Conservation (phyloP, 495 filamentous ascomycete genomes). For the Penicillium daleae region DNA sequence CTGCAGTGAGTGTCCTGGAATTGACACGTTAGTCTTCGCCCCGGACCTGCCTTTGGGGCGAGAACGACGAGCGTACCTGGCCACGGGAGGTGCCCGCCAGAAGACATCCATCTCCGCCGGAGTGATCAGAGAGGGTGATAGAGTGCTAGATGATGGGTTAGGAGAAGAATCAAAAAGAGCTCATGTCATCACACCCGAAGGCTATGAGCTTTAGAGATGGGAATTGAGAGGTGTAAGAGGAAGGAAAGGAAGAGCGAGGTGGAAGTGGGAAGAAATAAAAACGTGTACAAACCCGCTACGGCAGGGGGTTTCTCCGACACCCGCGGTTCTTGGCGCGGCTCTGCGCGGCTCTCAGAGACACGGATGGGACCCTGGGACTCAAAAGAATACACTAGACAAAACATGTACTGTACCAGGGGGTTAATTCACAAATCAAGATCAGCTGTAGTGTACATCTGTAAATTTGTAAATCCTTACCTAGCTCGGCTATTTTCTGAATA, state of each 20-base stretch:
- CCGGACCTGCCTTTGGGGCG: slow-evolving; percentile 5
- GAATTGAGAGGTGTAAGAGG: slow-evolving; percentile 14
- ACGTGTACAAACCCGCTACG: slow-evolving; percentile 32
- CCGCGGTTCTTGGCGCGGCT: slow-evolving; percentile 13
- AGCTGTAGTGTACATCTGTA: too few species aligned
- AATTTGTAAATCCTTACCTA: too few species aligned
- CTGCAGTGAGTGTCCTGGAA: slow-evolving; percentile 70
- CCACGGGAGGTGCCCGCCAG: slow-evolving; percentile 70
- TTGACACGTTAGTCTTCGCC: slow-evolving; percentile 22
- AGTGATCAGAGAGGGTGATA: slow-evolving; percentile 8
- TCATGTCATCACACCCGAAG: slow-evolving; percentile 17
- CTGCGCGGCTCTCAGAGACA: not conserved
- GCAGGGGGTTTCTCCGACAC: slow-evolving; percentile 24
- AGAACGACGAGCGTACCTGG: slow-evolving; percentile 55
- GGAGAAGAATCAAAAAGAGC: slow-evolving; percentile 10
- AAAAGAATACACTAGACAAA: too few species aligned
- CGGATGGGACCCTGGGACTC: too few species aligned
- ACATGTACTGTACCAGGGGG: too few species aligned
- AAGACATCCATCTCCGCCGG: slow-evolving; percentile 60
- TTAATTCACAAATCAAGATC: too few species aligned
- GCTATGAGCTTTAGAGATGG: slow-evolving; percentile 10
- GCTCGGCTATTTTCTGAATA: too few species aligned
- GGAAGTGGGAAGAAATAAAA: slow-evolving; percentile 26
- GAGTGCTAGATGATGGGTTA: slow-evolving; percentile 21
- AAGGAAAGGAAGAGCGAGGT: slow-evolving; percentile 16